Evolutionary conservation across 129 eudicot species (phyloP), one percentile per base, ranked within the genome.

Genomic region (Tanacetum coccineum): DNA sequence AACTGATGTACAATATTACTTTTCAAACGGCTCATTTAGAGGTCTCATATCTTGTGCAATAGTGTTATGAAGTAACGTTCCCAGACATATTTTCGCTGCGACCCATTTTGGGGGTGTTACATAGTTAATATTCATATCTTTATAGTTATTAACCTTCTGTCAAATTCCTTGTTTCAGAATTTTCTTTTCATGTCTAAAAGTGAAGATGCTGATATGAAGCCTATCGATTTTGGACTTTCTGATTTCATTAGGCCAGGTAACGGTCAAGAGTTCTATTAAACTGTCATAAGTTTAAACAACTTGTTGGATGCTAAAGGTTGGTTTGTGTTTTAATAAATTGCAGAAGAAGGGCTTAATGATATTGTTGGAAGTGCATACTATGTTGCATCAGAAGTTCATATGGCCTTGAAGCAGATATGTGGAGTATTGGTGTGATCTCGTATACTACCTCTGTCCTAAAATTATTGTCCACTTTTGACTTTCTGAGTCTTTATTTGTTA

Each of bases 181-280:
- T 91, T 87, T 70, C 94, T 91, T 13, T 91, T 91, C 70, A 85
- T 86, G 68, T 77, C 94, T 4, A 83, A 90, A 83, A 74, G 74
- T 46, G 97, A 91, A 83, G 88, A 87, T 52, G 90, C 96, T 75
- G 90, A 83, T 84, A 87, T 91, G 97, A 91, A 85, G 82, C 96
- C 87, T 54, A 91, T 87, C 61, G 97, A 91, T 83, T 91, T 91
- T 74, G 97, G 96, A 66, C 97, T 91, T 68, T 91, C 97, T 47
- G 97, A 91, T 84, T 91, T 91, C 69, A 87, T 87, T 54, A 87
- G 94, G 77, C 88, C 97, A 79, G 97, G 97, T 91, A 79, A 64
- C 13, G 20, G 3, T 55, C 45, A 64, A 49, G n/a, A 13, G 25
- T 57, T 44, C 1, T 45, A 13, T 25, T 13, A 2, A 3, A 48